phyloP scores from a whole-genome alignment of 352 stramenopile genomes.

The Elongisporangium senticosum region DNA sequence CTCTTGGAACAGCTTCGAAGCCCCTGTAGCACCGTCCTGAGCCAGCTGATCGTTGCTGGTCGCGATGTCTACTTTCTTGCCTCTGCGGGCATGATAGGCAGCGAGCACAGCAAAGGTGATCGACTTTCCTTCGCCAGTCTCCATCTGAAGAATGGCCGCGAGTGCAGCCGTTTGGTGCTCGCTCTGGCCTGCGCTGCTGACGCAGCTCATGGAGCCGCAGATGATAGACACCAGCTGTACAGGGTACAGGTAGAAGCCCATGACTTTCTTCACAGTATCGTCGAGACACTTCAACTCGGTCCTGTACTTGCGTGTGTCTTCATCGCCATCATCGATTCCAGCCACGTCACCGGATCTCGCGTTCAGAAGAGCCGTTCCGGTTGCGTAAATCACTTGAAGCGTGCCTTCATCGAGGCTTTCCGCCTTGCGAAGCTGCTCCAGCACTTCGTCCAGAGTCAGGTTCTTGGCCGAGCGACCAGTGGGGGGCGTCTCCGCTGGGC shows the following conservation, averaged over 20 bases:
- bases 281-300: slow-evolving; percentile 2
- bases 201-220: neutral
- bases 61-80: neutral
- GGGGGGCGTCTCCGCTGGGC: too few species aligned
- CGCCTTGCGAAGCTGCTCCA: too few species aligned
- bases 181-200: neutral
- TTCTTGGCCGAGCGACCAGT: too few species aligned
- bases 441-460: too few species aligned
- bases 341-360: too few species aligned
- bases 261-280: neutral
- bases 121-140: slow-evolving; percentile 3
- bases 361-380: too few species aligned
- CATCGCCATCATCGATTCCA: too few species aligned
- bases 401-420: too few species aligned
- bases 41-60: slow-evolving; percentile 1
- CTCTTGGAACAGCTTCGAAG: neutral
- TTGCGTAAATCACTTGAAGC: too few species aligned
- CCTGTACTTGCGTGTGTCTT: neutral
- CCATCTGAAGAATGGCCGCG: slow-evolving; percentile 1
- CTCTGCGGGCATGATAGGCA: neutral
- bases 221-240: slow-evolving; percentile 1
- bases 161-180: neutral
- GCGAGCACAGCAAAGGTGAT: neutral
- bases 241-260: neutral
- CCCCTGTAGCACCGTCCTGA: neutral